Conservation (phyloP, 495 filamentous ascomycete species). For the Extremus antarcticus region DNA sequence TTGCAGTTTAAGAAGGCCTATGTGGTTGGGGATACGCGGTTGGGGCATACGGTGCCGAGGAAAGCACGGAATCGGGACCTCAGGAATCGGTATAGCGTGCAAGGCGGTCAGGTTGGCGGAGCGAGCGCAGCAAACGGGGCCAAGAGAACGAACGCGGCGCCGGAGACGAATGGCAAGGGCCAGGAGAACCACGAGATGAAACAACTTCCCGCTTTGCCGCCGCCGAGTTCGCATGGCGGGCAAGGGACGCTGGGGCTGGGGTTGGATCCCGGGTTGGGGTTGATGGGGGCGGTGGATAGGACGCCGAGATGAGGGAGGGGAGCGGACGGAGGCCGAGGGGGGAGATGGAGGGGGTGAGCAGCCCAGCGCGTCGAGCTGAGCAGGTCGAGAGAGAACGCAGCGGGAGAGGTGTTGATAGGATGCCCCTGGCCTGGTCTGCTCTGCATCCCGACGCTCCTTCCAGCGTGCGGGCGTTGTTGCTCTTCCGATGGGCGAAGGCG, state of each 20-base stretch:
- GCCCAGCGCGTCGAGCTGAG: no score
- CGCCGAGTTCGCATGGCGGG: background rate
- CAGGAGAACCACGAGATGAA: conserved; percentile 12
- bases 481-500: no score
- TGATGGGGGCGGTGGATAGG: conserved; percentile 5
- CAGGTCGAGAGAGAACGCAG: no score
- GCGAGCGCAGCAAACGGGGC: background rate
- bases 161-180: background rate
- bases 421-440: no score
- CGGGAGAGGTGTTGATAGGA: no score
- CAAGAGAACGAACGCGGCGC: background rate
- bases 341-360: no score
- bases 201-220: conserved; percentile 2
- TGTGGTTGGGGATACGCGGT: conserved; percentile 72
- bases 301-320: conserved; percentile 12
- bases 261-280: background rate
- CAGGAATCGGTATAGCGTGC: conserved; percentile 11
- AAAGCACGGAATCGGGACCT: conserved; percentile 43
- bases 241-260: background rate
- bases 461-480: no score
- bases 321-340: no score
- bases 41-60: conserved; percentile 38
- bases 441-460: no score
- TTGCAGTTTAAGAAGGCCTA: conserved; percentile 74
- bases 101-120: background rate